These are phyloP conservation scores for Aspergillus caelatus DNA, from an alignment of 2,329 filamentous ascomycete species.

Conservation along the genomic window DNA sequence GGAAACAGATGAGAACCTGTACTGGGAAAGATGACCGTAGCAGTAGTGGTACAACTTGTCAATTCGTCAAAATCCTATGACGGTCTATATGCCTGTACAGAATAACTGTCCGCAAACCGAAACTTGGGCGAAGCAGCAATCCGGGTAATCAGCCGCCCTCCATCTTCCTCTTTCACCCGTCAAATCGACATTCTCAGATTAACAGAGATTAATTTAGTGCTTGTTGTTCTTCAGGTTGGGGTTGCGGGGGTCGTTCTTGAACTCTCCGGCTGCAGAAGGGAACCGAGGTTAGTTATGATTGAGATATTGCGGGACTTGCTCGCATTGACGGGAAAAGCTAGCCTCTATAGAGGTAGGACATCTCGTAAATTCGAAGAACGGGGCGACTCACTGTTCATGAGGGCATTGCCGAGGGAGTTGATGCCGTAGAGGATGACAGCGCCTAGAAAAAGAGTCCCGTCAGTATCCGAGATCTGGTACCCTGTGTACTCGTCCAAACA, in stretches of 20 bases:
- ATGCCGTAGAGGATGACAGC: slow-evolving; percentile 86
- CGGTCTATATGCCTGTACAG: slow-evolving; percentile 46
- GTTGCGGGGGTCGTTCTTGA: slow-evolving; percentile 95
- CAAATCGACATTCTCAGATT: slow-evolving; percentile 22
- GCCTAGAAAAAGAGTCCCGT: slow-evolving; percentile 56
- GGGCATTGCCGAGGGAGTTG: slow-evolving; percentile 76
- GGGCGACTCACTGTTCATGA: slow-evolving; percentile 72
- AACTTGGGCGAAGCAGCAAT: slow-evolving; percentile 27
- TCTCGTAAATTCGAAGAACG: neutral
- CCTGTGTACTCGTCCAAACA: slow-evolving; percentile 3
- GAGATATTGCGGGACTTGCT: neutral
- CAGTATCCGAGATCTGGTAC: slow-evolving; percentile 23
- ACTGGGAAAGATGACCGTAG: neutral
- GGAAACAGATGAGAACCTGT: neutral
- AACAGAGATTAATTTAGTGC: slow-evolving; percentile 35
- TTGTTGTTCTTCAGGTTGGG: slow-evolving; percentile 44
- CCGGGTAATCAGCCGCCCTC: slow-evolving; percentile 23
- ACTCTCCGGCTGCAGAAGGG: slow-evolving; percentile 73
- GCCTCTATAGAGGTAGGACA: neutral
- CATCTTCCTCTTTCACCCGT: slow-evolving; percentile 19
- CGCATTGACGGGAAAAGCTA: neutral
- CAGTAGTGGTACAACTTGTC: slow-evolving; percentile 43
- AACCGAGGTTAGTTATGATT: slow-evolving; percentile 25
- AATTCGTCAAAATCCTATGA: slow-evolving; percentile 39
- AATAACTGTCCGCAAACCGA: slow-evolving; percentile 33